phyloP scores from a whole-genome alignment of 2,329 filamentous ascomycete genomes.

The Aspergillus unguis region DNA sequence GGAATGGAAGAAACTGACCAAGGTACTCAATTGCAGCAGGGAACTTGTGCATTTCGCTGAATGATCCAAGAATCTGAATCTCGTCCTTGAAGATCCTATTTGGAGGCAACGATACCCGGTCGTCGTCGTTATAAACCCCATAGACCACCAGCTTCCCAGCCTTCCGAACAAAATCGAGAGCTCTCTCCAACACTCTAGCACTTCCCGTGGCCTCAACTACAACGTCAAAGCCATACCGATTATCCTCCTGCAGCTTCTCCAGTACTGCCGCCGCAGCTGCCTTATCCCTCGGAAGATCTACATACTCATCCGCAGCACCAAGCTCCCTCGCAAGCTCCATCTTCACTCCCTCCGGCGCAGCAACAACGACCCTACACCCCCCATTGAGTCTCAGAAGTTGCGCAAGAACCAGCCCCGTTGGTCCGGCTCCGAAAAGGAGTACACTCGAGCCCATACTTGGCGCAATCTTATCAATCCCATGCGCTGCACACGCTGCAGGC shows the following conservation, averaged over 20 bases:
- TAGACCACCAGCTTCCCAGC: constrained; percentile 71
- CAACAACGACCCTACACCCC: constrained; percentile 66
- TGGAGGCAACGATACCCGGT: constrained; percentile 64
- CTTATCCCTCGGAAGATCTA: constrained; percentile 54
- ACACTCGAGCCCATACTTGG: constrained; percentile 63
- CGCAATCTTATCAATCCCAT: constrained; percentile 66
- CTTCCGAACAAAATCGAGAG: constrained; percentile 68
- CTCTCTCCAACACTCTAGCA: constrained; percentile 64
- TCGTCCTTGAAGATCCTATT: constrained; percentile 68
- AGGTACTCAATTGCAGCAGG: constrained; percentile 57
- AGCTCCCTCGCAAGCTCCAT: constrained; percentile 61
- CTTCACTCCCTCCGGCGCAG: constrained; percentile 67
- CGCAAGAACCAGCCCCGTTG: constrained; percentile 62
- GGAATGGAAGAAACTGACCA: constrained; percentile 11
- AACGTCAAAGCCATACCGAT: constrained; percentile 72
- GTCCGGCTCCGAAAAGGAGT: constrained; percentile 66
- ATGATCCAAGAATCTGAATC: constrained; percentile 70
- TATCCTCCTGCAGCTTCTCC: constrained; percentile 57
- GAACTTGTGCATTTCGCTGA: constrained; percentile 73
- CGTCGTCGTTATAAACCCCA: constrained; percentile 63
- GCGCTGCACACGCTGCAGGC: constrained; percentile 66
- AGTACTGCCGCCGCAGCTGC: neutral
- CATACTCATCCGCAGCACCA: constrained; percentile 48
- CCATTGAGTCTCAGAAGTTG: constrained; percentile 64
- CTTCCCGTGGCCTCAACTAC: constrained; percentile 71